Evolutionary conservation across 2,329 filamentous ascomycete genomes (phyloP).

Genomic region (Graphilbum fragrans): DNA sequence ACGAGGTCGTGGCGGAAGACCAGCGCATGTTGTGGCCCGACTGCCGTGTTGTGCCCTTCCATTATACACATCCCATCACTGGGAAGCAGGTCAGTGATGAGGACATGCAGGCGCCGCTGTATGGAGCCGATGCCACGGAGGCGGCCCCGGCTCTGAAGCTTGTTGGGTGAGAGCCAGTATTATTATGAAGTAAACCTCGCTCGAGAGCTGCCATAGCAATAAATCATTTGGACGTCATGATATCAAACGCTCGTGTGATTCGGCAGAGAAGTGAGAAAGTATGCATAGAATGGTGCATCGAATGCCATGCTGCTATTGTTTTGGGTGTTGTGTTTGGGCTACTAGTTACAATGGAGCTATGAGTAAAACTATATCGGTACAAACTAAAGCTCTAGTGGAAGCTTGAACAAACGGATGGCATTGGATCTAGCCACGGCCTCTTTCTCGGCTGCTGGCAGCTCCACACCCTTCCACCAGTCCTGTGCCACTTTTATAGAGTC

Average conservation of each 20-base stretch:
- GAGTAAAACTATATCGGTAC: no score
- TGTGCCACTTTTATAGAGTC: conserved; percentile 20
- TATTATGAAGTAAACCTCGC: no score
- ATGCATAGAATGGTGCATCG: no score
- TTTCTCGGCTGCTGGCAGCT: conserved; percentile 16
- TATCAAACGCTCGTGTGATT: no score
- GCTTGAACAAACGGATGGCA: conserved; percentile 21
- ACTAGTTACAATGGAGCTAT: no score
- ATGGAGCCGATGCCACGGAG: conserved; percentile 25
- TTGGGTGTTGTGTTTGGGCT: no score
- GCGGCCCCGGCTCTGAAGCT: conserved; percentile 29
- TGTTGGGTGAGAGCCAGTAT: no score
- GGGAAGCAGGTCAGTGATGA: conserved; percentile 29
- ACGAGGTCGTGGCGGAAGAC: conserved; percentile 32
- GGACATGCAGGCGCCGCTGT: conserved; percentile 34
- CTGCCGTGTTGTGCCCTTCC: conserved; percentile 39
- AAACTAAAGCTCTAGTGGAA: conserved; percentile 17
- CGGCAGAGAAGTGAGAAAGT: no score
- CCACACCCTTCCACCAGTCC: conserved; percentile 19
- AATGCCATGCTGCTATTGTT: no score
- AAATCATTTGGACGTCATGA: no score
- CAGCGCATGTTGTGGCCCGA: conserved; percentile 45
- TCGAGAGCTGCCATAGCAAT: neutral
- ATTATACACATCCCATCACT: conserved; percentile 38
- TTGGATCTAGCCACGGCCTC: conserved; percentile 16